Conservation (phyloP, 73 alveolate genomes). For the Tetrahymena thermophila region DNA sequence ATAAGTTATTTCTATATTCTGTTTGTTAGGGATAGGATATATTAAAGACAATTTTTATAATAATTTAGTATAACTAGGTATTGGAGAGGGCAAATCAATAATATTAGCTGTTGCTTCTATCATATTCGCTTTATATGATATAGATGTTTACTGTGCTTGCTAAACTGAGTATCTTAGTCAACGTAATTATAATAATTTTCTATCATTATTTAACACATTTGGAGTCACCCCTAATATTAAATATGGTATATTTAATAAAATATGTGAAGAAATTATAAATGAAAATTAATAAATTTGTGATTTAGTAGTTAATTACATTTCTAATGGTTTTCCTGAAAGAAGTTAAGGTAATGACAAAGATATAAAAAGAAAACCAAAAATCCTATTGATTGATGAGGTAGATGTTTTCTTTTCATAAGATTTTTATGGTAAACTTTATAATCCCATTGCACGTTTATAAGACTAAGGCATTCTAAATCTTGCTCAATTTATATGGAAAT, state of each 20-base stretch:
- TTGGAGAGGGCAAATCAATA: constrained; percentile 32
- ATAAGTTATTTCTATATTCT: too few species aligned
- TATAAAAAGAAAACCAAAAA: neutral
- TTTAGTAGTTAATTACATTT: neutral
- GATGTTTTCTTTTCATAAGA: constrained; percentile 6
- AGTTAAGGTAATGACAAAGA: neutral
- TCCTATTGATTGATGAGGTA: constrained; percentile 10
- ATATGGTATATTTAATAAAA: constrained; percentile 4
- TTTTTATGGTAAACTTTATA: neutral
- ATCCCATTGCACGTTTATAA: neutral
- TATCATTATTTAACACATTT: neutral
- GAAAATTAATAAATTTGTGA: neutral
- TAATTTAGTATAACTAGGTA: neutral
- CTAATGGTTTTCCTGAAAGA: too few species aligned
- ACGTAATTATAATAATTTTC: neutral
- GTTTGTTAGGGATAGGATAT: neutral
- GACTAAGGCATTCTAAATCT: neutral
- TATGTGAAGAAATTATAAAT: neutral
- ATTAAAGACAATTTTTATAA: neutral
- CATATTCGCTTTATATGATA: neutral
- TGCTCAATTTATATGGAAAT: neutral
- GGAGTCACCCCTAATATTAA: neutral
- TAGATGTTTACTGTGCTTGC: constrained; percentile 11
- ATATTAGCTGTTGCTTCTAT: neutral
- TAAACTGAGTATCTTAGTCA: constrained; percentile 6